Percentiles rank a stretch among this genome's conserved stretches.
These are phyloP conservation scores for Albatrellus sp. DNA, from an alignment of 1,284 basidiomycete species.

Conservation along the genomic window DNA sequence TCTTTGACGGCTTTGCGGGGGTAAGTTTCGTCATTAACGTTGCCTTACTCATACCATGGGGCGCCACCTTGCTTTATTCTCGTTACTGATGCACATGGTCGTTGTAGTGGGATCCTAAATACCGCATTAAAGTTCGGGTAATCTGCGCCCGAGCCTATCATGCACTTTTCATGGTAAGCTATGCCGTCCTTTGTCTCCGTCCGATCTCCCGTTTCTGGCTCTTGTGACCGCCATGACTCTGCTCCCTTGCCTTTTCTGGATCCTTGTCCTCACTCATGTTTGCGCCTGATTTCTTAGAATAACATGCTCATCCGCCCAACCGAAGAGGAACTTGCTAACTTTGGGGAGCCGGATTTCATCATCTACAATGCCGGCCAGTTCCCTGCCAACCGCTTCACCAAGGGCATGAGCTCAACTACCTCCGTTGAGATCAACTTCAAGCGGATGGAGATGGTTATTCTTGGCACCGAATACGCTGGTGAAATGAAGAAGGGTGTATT, in stretches of 20 bases:
- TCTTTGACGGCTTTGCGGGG: slow-evolving; percentile 96
- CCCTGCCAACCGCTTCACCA: slow-evolving; percentile 99
- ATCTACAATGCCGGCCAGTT: slow-evolving; percentile 99
- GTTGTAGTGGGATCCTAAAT: slow-evolving; percentile 88
- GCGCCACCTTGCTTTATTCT: neutral
- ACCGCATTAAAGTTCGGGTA: slow-evolving; percentile 99
- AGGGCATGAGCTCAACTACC: slow-evolving; percentile 98
- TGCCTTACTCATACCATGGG: neutral
- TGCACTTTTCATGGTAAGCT: slow-evolving; percentile 94
- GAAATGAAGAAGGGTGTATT: slow-evolving; percentile 99
- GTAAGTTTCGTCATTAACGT: slow-evolving; percentile 25
- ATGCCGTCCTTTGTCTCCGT: slow-evolving; percentile 6
- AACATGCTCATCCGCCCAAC: slow-evolving; percentile 99
- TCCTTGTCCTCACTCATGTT: neutral
- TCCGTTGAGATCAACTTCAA: slow-evolving; percentile 99
- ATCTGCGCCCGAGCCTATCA: slow-evolving; percentile 99
- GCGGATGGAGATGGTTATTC: slow-evolving; percentile 99
- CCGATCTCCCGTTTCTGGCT: neutral
- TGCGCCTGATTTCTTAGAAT: slow-evolving; percentile 43
- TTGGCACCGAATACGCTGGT: slow-evolving; percentile 98
- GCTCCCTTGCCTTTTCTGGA: slow-evolving; percentile 2
- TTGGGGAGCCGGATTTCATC: slow-evolving; percentile 99
- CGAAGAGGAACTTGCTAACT: slow-evolving; percentile 85
- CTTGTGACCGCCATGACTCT: slow-evolving; percentile 6
- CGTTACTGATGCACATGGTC: slow-evolving; percentile 10